These are phyloP conservation scores for Pulveroboletus sp. DNA, from an alignment of 768 basidiomycete genomes.

Conservation along the genomic window DNA sequence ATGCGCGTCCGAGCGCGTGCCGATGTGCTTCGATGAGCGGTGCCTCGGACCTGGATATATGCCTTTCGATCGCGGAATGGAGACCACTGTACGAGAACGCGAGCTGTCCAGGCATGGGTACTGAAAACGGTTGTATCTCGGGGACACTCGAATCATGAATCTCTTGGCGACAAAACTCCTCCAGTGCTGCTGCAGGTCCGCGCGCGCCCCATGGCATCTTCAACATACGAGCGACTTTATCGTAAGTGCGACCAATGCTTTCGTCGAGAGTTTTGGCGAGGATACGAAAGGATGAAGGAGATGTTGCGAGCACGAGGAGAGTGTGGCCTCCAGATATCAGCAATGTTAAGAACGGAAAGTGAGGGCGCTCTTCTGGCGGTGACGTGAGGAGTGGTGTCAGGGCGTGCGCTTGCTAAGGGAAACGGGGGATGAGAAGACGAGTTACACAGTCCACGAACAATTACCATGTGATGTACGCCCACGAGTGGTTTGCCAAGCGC, in stretches of 20 bases:
- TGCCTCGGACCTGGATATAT: constrained; percentile 41
- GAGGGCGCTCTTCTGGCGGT: constrained; percentile 38
- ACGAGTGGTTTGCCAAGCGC: constrained; percentile 73
- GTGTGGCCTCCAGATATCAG: constrained; percentile 96
- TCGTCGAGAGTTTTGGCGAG: constrained; percentile 74
- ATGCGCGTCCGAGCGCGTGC: constrained; percentile 58
- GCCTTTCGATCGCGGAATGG: constrained; percentile 65
- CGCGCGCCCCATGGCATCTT: constrained; percentile 56
- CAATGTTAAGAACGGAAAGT: constrained; percentile 84
- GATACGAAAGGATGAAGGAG: constrained; percentile 54
- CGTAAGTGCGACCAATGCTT: constrained; percentile 75
- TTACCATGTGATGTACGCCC: constrained; percentile 94
- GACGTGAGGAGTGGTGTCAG: constrained; percentile 73
- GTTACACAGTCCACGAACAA: constrained; percentile 6
- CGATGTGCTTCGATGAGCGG: constrained; percentile 24
- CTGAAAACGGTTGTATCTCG: constrained; percentile 39
- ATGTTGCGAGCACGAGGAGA: constrained; percentile 70
- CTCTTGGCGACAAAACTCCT: constrained; percentile 53
- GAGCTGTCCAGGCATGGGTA: constrained; percentile 49
- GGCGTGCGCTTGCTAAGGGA: constrained; percentile 83
- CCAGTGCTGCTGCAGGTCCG: constrained; percentile 80
- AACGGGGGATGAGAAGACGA: background rate
- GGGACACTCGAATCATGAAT: constrained; percentile 20
- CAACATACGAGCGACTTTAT: constrained; percentile 76
- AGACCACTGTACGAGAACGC: constrained; percentile 78